phyloP scores from a whole-genome alignment of 2,329 filamentous ascomycete genomes.

The Neofusicoccum cordaticola region DNA sequence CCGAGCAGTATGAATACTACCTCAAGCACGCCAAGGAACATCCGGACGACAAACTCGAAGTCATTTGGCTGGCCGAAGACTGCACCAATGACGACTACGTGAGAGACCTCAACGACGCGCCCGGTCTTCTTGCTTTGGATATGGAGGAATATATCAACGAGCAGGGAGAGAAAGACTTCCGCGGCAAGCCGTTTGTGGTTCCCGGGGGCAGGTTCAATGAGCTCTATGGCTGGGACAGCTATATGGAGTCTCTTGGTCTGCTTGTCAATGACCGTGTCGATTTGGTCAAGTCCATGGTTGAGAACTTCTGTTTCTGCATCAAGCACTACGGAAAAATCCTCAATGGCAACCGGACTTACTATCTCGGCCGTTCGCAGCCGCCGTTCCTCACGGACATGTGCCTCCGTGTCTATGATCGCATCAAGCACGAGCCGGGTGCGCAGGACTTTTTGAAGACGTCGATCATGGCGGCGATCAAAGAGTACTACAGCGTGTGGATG shows the following conservation, averaged over 20 bases:
- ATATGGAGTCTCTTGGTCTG: conserved; percentile 93
- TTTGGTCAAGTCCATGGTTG: conserved; percentile 89
- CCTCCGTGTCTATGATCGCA: conserved; percentile 86
- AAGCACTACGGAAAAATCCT: conserved; percentile 98
- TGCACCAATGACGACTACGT: conserved; percentile 79
- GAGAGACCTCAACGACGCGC: conserved; percentile 78
- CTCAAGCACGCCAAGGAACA: conserved; percentile 70
- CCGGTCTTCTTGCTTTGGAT: conserved; percentile 83
- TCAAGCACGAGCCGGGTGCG: conserved; percentile 78
- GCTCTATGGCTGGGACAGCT: conserved; percentile 97
- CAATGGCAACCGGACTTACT: conserved; percentile 95
- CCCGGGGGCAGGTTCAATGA: conserved; percentile 98
- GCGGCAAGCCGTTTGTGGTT: conserved; percentile 91
- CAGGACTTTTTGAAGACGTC: conserved; percentile 76
- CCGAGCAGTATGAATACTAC: conserved; percentile 89
- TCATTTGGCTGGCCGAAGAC: conserved; percentile 68
- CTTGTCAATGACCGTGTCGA: conserved; percentile 81
- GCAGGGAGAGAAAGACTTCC: conserved; percentile 68
- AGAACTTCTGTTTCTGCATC: conserved; percentile 97
- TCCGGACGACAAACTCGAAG: conserved; percentile 84
- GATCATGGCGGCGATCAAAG: conserved; percentile 91
- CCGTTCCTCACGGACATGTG: conserved; percentile 98
- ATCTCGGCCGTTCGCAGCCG: conserved; percentile 88
- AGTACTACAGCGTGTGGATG: conserved; percentile 90
- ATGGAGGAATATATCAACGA: conserved; percentile 72